These are phyloP conservation scores for Clavispora carvajalis DNA, from an alignment of 805 yeast genomes.

Conservation along the genomic window DNA sequence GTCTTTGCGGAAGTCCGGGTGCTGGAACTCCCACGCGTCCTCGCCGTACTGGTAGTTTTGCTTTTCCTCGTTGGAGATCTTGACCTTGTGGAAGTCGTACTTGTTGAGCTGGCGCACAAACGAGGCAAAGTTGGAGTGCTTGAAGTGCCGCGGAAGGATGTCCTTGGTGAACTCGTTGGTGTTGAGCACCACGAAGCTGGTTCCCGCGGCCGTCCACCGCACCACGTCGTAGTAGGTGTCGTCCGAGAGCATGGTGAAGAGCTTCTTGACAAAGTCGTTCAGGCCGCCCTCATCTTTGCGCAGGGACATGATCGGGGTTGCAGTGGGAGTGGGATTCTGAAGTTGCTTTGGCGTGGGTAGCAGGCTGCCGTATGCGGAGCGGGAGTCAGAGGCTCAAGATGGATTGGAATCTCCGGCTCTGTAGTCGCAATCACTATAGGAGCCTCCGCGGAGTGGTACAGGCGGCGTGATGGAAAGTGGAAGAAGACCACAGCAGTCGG, in stretches of 20 bases:
- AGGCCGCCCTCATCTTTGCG: conserved; percentile 37
- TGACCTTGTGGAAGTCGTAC: conserved; percentile 95
- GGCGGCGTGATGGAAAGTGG: too few species aligned
- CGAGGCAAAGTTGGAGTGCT: conserved; percentile 90
- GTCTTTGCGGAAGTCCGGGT: conserved; percentile 77
- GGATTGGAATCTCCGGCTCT: too few species aligned
- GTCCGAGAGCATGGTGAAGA: conserved; percentile 80
- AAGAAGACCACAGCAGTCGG: too few species aligned
- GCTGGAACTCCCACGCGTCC: conserved; percentile 91
- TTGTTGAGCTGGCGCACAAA: conserved; percentile 94
- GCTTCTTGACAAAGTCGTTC: conserved; percentile 75
- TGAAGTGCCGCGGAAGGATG: conserved; percentile 87
- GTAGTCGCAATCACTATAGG: too few species aligned
- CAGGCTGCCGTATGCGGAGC: too few species aligned
- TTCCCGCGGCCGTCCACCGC: conserved; percentile 82
- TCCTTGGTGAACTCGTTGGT: conserved; percentile 86
- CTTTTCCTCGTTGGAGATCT: conserved; percentile 60
- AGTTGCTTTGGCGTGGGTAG: too few species aligned
- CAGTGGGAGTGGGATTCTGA: too few species aligned
- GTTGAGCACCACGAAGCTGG: conserved; percentile 82
- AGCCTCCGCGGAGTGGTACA: too few species aligned
- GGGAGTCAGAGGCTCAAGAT: too few species aligned
- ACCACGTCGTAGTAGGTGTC: conserved; percentile 72
- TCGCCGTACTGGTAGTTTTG: conserved; percentile 55
- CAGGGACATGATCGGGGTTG: too few species aligned